Evolutionary conservation across 2,329 filamentous ascomycete species (phyloP).

Genomic region (Monilinia polystroma): DNA sequence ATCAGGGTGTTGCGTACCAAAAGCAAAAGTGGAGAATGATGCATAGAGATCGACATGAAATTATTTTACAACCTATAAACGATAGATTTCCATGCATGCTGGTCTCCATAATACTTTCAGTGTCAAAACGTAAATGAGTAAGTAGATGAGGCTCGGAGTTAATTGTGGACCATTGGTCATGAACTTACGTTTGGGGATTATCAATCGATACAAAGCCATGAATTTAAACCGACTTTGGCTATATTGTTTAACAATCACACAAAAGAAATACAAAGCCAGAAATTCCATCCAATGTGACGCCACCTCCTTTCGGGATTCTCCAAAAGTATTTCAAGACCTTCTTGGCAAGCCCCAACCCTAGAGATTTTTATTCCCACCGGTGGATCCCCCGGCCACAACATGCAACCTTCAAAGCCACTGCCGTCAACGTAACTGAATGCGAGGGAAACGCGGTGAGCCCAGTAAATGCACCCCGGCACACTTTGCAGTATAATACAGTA

Average conservation of each 20-base stretch:
- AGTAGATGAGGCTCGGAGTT: too few relatives aligned
- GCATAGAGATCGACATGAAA: conserved; percentile 1
- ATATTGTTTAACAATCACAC: too few relatives aligned
- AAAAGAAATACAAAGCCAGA: too few relatives aligned
- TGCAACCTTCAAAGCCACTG: neutral
- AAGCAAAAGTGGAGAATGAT: conserved; percentile 5
- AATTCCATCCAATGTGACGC: too few relatives aligned
- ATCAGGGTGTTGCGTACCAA: conserved; percentile 17
- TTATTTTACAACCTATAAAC: neutral
- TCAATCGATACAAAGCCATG: too few relatives aligned
- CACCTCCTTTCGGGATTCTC: too few relatives aligned
- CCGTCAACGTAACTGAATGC: neutral
- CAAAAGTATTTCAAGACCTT: neutral
- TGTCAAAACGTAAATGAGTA: too few relatives aligned
- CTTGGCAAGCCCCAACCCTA: neutral
- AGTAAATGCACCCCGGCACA: neutral
- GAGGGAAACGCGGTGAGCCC: too few relatives aligned
- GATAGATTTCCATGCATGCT: neutral
- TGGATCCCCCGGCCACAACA: neutral
- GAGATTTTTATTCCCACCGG: neutral
- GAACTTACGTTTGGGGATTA: too few relatives aligned
- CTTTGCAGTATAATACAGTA: too few relatives aligned
- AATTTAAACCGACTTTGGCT: too few relatives aligned
- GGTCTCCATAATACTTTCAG: neutral
- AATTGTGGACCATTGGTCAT: too few relatives aligned